These are phyloP conservation scores for Microbotryomycetes sp. DNA, from an alignment of 1,284 basidiomycete genomes.

Conservation along the genomic window DNA sequence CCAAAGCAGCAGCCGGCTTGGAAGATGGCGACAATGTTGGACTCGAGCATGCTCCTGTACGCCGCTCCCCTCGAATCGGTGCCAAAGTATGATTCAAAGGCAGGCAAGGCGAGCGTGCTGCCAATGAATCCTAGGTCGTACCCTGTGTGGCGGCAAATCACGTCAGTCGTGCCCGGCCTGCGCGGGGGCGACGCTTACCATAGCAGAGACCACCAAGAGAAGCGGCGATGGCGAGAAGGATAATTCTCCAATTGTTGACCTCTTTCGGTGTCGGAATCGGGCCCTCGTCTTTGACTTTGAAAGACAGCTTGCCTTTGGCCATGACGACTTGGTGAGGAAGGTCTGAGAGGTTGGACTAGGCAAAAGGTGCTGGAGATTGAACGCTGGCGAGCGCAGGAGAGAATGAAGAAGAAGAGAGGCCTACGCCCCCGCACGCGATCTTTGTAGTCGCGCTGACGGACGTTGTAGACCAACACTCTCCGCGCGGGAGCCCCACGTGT, in stretches of 20 bases:
- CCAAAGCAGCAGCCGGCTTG: neutral
- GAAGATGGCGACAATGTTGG: conserved; percentile 6
- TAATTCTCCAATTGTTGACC: neutral
- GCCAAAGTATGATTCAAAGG: neutral
- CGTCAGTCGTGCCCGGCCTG: neutral
- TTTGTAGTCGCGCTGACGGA: neutral
- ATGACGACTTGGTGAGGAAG: conserved; percentile 29
- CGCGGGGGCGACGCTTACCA: neutral
- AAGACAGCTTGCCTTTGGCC: neutral
- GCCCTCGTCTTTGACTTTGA: neutral
- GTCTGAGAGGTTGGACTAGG: conserved; percentile 37
- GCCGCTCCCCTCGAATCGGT: neutral
- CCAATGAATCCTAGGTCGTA: neutral
- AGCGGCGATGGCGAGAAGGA: neutral
- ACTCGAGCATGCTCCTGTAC: neutral
- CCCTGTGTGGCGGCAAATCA: neutral
- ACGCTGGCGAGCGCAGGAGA: conserved; percentile 25
- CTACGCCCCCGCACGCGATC: neutral
- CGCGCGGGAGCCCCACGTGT: neutral
- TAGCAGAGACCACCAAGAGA: neutral
- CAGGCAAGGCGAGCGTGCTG: neutral
- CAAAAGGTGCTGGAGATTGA: conserved; percentile 32
- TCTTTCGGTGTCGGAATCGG: neutral
- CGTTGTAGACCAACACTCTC: neutral
- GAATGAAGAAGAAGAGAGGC: conserved; percentile 1